phyloP scores from a whole-genome alignment of 257 asterid species.

The Solanum bukasovii region DNA sequence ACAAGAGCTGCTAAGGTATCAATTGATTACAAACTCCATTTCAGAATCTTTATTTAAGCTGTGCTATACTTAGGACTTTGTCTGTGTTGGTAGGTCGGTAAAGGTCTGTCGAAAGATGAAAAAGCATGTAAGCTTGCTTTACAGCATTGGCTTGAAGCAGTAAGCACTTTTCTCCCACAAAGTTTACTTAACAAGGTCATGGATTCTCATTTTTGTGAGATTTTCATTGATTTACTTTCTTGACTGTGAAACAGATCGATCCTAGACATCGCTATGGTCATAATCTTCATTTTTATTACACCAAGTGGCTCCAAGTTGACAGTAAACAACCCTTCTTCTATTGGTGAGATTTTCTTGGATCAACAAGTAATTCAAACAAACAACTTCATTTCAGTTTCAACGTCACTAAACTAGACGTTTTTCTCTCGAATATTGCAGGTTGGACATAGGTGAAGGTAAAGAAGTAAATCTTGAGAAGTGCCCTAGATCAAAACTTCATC shows the following conservation, averaged over 20 bases:
- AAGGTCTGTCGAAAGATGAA: slow-evolving; percentile 70
- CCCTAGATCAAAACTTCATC: slow-evolving; percentile 59
- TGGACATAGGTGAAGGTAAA: slow-evolving; percentile 80
- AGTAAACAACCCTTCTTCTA: slow-evolving; percentile 80
- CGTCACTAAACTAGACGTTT: neutral
- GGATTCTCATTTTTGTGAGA: neutral
- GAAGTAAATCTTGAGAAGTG: slow-evolving; percentile 73
- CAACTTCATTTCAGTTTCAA: neutral
- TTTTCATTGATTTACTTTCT: neutral
- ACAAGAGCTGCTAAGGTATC: slow-evolving; percentile 27
- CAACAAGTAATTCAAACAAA: neutral
- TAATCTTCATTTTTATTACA: slow-evolving; percentile 69
- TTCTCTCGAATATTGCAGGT: slow-evolving; percentile 25
- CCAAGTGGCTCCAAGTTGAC: slow-evolving; percentile 66
- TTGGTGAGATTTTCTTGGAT: slow-evolving; percentile 39
- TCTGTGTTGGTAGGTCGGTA: slow-evolving; percentile 44
- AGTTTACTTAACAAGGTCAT: neutral
- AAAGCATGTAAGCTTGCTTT: slow-evolving; percentile 77
- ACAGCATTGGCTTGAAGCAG: slow-evolving; percentile 95
- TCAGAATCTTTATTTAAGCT: neutral
- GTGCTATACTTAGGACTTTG: neutral
- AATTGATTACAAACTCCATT: neutral
- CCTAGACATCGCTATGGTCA: slow-evolving; percentile 91
- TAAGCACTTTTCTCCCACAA: slow-evolving; percentile 25
- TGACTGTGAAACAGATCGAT: slow-evolving; percentile 41